Base-by-base conservation (phyloP, 768 basidiomycete species). In the Amanita subjunquillea region DNA sequence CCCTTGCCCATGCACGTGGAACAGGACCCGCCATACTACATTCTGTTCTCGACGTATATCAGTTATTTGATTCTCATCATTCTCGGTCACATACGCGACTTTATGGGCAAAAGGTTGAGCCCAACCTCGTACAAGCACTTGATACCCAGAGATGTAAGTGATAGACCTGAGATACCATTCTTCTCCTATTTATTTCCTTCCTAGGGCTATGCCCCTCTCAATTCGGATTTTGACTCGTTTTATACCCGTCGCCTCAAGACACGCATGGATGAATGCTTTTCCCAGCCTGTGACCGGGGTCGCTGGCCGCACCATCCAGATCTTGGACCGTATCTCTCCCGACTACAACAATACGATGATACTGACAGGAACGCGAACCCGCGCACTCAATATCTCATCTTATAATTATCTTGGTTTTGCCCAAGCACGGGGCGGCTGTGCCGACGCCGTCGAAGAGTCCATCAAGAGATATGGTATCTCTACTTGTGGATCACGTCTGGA, bases 351-450 rank as follows among this genome's bases (percentile, higher is more conserved):
- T 62, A 85, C 83, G 3, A 85, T 89, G 55, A 68, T 80, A 47
- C 73, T 85, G 60, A 87, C 90, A 2, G 95, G 93, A 54, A 78
- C 74, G 1, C 79, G 76, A 23, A 93, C 91, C 0, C 89, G 94
- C 49, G 88, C 85, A 0, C 85, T 99, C 59, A 99, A 99, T 67
- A 87, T 98, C 58, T 94, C 93, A 0, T 96, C 92, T 6, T 99
- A 99, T 74, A 99, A 98, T 71, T 99, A 98, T 65, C 91, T 99
- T 60, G 96, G 96, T 3, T 99, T 99, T 63, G 96, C 95, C 0
- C 91, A 95, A 64, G 87, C 86, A 13, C 78, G 80, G 3, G 96
- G 96, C 12, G 88, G 89, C 5, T 96, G 93, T 64, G 91, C 96
- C 6, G 96, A 98, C 62, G 91, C 90, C 4, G 94, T 91, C 6